These are phyloP conservation scores for Elsinoe fawcettii DNA, from an alignment of 2,329 filamentous ascomycete species.

Conservation along the genomic window DNA sequence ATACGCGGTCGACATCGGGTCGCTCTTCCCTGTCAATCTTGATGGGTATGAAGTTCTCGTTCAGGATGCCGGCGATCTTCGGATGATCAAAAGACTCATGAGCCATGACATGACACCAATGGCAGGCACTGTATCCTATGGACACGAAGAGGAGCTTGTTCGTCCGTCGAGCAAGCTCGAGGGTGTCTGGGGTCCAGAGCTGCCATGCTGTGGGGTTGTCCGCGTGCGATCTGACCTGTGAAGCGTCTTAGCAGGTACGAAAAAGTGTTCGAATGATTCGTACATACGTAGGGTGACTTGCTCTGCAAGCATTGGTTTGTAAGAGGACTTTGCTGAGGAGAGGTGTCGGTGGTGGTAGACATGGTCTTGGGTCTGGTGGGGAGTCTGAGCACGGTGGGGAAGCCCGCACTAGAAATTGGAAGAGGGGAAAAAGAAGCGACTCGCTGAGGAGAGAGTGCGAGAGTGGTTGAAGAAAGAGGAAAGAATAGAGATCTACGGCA, in stretches of 20 bases:
- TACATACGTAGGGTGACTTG: constrained; percentile 58
- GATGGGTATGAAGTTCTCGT: constrained; percentile 80
- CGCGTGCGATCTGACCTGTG: constrained; percentile 61
- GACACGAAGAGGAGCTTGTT: constrained; percentile 90
- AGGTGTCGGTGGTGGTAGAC: neutral
- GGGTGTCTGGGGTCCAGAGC: constrained; percentile 68
- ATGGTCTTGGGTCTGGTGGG: neutral
- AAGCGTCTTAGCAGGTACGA: neutral
- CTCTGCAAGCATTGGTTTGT: constrained; percentile 52
- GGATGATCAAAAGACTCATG: constrained; percentile 82
- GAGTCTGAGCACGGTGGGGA: constrained; percentile 1
- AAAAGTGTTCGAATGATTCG: neutral
- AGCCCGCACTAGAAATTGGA: constrained; percentile 3
- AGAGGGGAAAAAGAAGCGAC: neutral
- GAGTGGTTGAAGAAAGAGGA: neutral
- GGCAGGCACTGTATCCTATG: constrained; percentile 90
- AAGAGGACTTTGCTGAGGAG: neutral
- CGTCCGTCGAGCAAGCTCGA: constrained; percentile 67
- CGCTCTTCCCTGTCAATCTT: constrained; percentile 91
- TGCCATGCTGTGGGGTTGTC: constrained; percentile 89
- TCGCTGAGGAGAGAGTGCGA: neutral
- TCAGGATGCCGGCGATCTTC: constrained; percentile 73
- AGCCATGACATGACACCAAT: constrained; percentile 87
- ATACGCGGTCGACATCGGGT: constrained; percentile 88
- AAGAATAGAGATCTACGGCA: neutral